Evolutionary conservation across 2,329 filamentous ascomycete species (phyloP), one percentile per base, ranked within the genome.

Genomic region (Aspergillus caelatus): DNA sequence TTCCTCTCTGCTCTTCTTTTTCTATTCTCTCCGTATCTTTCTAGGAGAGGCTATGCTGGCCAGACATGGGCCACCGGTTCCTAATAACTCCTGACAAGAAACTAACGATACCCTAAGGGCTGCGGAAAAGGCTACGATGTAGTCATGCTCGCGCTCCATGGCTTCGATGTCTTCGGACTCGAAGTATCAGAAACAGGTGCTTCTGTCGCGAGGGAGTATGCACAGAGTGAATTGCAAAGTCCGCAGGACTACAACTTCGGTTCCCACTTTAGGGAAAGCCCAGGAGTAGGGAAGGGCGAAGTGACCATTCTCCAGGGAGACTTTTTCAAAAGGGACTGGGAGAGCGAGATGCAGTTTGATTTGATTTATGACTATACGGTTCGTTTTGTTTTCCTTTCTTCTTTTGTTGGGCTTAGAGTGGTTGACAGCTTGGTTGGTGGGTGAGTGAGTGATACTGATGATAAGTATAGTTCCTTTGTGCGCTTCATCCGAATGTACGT

Each of bases 231-330:
- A 48, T 21, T 73, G 16, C 10, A 26, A 5, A 61, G 52, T 19
- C 71, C 72, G 5, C 48, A 61, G 23, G 43, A 26, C 9, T 65
- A 69, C 43, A 68, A 73, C 57, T 71, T 72, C 41, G 65, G 68
- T 5, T n/a, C 43, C 34, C 23, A 14, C 1, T 43, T 28, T 46
- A 21, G n/a, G 26, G 19, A 11, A 6, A 39, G 59, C 43, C 36
- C 43, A 2, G 52, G 12, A 21, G n/a, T 54, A 23, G 62, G 50
- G 5, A 57, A 23, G 53, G 90, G 90, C 0, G 72, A 71, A 4
- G 79, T 86, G 28, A 82, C 80, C 1, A 90, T 88, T 80, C 65
- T 91, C 6, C 72, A 77, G 2, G 89, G 86, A 1, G 88, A 93
- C 28, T 69, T 68, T 26, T 69, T 68, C n/a, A 36, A 60, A 26